Conservation (phyloP, 2,329 filamentous ascomycete genomes). For the Gaeumannomyces tritici region DNA sequence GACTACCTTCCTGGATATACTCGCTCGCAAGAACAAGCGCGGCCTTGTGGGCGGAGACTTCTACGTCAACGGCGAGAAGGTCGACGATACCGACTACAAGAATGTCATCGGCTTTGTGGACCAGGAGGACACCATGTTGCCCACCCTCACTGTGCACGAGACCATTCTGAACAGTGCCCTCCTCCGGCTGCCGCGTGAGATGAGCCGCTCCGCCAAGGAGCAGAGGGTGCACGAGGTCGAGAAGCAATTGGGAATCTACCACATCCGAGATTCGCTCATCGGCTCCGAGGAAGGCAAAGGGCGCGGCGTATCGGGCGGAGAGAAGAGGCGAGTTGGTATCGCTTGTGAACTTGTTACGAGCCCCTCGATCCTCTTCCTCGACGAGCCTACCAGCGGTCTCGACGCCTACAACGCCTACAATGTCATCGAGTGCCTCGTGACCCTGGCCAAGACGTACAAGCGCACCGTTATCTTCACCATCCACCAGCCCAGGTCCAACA, state of each 20-base stretch:
- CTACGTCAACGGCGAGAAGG: slow-evolving; percentile 87
- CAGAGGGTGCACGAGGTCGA: slow-evolving; percentile 89
- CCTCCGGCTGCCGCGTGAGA: slow-evolving; percentile 82
- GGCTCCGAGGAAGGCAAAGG: slow-evolving; percentile 92
- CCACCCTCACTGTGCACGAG: slow-evolving; percentile 93
- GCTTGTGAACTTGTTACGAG: slow-evolving; percentile 97
- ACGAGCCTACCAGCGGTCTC: slow-evolving; percentile 92
- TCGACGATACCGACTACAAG: slow-evolving; percentile 75
- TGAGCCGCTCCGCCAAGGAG: slow-evolving; percentile 81
- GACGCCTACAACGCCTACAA: slow-evolving; percentile 98
- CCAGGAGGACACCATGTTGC: slow-evolving; percentile 94
- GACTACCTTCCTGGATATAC: slow-evolving; percentile 91
- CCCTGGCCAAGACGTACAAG: slow-evolving; percentile 90
- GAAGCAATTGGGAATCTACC: slow-evolving; percentile 86
- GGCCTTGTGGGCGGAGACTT: slow-evolving; percentile 72
- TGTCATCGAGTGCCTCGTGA: slow-evolving; percentile 91
- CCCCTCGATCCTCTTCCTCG: slow-evolving; percentile 91
- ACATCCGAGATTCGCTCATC: slow-evolving; percentile 90
- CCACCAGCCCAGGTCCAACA: slow-evolving; percentile 95
- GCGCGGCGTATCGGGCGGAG: slow-evolving; percentile 91
- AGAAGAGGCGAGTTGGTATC: slow-evolving; percentile 92
- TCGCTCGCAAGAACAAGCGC: slow-evolving; percentile 94
- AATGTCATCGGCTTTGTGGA: slow-evolving; percentile 95
- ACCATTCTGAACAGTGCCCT: slow-evolving; percentile 93
- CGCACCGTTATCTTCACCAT: slow-evolving; percentile 97